These are phyloP conservation scores for Fusarium concolor DNA, from an alignment of 2,329 filamentous ascomycete genomes.

Conservation along the genomic window DNA sequence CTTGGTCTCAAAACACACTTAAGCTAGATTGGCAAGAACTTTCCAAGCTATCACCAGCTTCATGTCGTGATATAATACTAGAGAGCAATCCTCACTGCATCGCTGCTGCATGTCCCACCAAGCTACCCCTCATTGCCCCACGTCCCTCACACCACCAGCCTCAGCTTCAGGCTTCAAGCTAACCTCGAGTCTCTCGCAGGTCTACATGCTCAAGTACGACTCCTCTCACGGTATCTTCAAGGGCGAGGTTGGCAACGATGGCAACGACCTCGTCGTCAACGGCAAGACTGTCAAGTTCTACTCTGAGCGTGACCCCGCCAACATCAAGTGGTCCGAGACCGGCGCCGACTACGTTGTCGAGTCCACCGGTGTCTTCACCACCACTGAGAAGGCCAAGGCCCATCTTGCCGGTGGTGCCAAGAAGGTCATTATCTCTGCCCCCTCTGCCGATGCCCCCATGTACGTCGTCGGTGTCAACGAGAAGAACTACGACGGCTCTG, in stretches of 20 bases:
- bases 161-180: constrained; percentile 18
- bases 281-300: constrained; percentile 97
- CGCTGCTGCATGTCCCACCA: constrained; percentile 4
- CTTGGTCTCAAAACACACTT: background rate
- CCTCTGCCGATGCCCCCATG: constrained; percentile 97
- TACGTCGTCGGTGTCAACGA: constrained; percentile 99
- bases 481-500: constrained; percentile 88
- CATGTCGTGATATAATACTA: background rate
- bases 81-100: background rate
- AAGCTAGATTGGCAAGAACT: background rate
- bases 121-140: constrained; percentile 36
- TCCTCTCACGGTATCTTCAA: constrained; percentile 97
- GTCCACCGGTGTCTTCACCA: constrained; percentile 99
- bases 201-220: constrained; percentile 99
- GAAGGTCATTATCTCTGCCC: constrained; percentile 95
- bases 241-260: constrained; percentile 81
- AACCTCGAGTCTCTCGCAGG: constrained; percentile 62
- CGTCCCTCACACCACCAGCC: constrained; percentile 6
- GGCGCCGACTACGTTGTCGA: constrained; percentile 95
- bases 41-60: background rate
- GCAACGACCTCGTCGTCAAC: constrained; percentile 84
- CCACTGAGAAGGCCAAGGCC: constrained; percentile 91
- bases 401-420: constrained; percentile 98
- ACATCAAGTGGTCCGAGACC: constrained; percentile 90
- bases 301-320: constrained; percentile 87